phyloP scores from a whole-genome alignment of 2,329 filamentous ascomycete species.

The Botryotinia convoluta region DNA sequence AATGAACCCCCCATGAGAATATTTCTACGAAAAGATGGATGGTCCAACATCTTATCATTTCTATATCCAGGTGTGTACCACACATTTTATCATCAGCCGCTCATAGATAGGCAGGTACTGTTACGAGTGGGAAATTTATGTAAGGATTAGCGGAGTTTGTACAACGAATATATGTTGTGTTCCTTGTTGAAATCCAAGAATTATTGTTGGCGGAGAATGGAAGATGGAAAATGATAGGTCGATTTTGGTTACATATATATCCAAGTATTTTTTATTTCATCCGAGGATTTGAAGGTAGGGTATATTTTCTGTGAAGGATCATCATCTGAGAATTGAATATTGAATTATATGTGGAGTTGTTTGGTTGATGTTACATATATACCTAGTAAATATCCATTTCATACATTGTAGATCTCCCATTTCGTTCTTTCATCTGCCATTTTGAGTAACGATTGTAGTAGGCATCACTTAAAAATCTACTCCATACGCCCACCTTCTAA shows the following conservation, averaged over 20 bases:
- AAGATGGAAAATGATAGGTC: conserved; percentile 2
- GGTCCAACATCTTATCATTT: conserved; percentile 6
- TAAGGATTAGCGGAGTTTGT: background rate
- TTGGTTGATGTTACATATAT: background rate
- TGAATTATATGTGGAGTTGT: background rate
- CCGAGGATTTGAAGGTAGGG: background rate
- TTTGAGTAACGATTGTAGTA: background rate
- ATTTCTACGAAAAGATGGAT: background rate
- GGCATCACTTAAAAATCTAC: background rate
- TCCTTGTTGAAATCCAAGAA: background rate
- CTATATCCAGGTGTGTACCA: background rate
- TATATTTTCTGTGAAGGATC: background rate
- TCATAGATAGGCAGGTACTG: background rate
- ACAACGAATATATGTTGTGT: conserved; percentile 1
- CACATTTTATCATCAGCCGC: background rate
- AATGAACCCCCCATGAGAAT: background rate
- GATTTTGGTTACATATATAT: background rate
- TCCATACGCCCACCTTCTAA: background rate
- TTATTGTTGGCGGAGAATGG: background rate
- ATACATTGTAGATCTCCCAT: background rate
- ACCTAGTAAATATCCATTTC: background rate
- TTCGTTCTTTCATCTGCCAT: background rate
- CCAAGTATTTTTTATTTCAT: background rate
- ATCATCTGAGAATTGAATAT: background rate
- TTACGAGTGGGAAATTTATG: background rate